A percentile compares a stretch with the other conserved stretches of the same genome.
Evolutionary conservation across 352 stramenopile species (phyloP).

Genomic region (Phytophthora tentaculata): DNA sequence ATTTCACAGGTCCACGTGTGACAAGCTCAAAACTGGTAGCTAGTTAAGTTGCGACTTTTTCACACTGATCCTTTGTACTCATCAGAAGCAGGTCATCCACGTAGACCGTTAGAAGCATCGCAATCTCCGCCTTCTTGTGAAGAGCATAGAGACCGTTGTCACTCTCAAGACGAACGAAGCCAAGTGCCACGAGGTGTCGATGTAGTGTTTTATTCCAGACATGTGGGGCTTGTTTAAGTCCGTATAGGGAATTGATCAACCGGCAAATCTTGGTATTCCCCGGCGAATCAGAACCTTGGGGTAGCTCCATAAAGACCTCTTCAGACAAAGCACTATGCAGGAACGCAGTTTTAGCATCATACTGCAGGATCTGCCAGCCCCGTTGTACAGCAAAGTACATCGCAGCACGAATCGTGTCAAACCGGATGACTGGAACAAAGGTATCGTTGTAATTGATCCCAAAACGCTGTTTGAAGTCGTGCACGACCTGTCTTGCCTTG

Average conservation of each 20-base stretch:
- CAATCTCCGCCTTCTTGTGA: conserved; percentile 6
- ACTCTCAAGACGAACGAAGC: conserved; percentile 6
- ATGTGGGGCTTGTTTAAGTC: background rate
- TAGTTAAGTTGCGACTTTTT: background rate
- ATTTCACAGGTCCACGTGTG: background rate
- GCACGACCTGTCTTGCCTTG: background rate
- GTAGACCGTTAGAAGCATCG: conserved; percentile 7
- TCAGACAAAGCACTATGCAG: background rate
- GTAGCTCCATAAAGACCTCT: background rate
- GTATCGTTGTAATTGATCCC: conserved; percentile 4
- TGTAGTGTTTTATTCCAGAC: background rate
- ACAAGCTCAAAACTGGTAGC: background rate
- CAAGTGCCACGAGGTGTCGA: conserved; percentile 1
- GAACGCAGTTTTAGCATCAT: background rate
- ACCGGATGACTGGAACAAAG: background rate
- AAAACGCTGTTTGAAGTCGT: background rate
- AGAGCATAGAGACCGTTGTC: conserved; percentile 9
- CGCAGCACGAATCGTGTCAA: background rate
- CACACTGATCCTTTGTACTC: background rate
- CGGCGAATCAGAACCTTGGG: background rate
- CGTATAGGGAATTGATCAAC: background rate
- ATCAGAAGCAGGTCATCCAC: background rate
- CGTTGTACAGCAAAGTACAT: conserved; percentile 3
- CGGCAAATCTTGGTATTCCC: background rate
- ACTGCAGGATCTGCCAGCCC: background rate